Conservation (phyloP, 495 filamentous ascomycete genomes). For the Umbilicaria muhlenbergii region DNA sequence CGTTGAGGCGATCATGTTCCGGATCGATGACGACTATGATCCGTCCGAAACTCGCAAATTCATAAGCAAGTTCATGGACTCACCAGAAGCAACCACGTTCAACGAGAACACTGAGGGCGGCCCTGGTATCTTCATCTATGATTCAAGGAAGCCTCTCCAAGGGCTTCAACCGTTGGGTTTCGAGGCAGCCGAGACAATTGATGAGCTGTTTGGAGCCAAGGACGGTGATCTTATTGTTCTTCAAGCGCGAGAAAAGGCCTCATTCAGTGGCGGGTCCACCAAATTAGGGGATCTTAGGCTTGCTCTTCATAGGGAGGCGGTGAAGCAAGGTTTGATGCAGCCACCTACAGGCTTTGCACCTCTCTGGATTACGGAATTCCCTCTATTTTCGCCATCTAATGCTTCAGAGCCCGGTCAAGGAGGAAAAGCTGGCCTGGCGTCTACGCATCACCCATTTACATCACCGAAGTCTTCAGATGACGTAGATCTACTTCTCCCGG, state of each 20-base stretch:
- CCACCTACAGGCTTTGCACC: slow-evolving; percentile 42
- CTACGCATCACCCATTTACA: slow-evolving; percentile 95
- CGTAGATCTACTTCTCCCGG: slow-evolving; percentile 53
- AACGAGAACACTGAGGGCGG: slow-evolving; percentile 49
- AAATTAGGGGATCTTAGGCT: slow-evolving; percentile 62
- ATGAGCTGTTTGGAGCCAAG: slow-evolving; percentile 34
- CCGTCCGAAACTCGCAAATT: slow-evolving; percentile 39
- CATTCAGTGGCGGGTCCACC: slow-evolving; percentile 57
- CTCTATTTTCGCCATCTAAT: slow-evolving; percentile 65
- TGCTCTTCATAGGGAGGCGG: slow-evolving; percentile 49
- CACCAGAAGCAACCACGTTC: slow-evolving; percentile 42
- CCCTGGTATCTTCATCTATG: slow-evolving; percentile 60
- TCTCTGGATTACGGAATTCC: slow-evolving; percentile 79
- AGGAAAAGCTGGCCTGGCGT: slow-evolving; percentile 60
- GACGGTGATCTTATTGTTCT: slow-evolving; percentile 67
- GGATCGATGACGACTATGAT: slow-evolving; percentile 24
- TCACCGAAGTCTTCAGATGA: slow-evolving; percentile 61
- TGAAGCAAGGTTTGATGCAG: slow-evolving; percentile 39
- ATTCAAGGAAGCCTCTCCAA: slow-evolving; percentile 50
- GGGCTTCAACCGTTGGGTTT: slow-evolving; percentile 66
- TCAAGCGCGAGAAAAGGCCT: slow-evolving; percentile 53
- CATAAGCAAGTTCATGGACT: slow-evolving; percentile 51
- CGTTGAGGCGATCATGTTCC: slow-evolving; percentile 57
- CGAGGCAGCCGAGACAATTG: slow-evolving; percentile 44
- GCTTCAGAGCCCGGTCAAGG: slow-evolving; percentile 67